Evolutionary conservation across 75 land plant species (phyloP).

Genomic region (Larix kaempferi): DNA sequence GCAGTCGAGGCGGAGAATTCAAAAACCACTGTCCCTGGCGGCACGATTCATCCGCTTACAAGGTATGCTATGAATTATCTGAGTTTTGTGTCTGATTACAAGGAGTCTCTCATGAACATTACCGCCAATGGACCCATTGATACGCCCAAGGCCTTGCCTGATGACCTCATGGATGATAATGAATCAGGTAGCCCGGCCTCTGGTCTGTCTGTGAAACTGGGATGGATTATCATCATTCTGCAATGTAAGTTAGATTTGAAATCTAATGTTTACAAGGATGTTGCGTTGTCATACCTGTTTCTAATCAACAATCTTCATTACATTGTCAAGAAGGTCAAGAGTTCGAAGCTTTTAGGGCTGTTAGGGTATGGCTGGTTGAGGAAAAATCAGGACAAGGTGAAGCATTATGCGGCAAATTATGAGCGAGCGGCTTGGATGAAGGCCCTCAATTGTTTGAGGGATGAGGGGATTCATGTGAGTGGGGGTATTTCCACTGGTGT

Average conservation of each 20-base stretch:
- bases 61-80: slow-evolving; percentile 68
- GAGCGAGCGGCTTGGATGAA: slow-evolving; percentile 25
- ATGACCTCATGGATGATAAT: slow-evolving; percentile 1
- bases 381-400: slow-evolving; percentile 4
- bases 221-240: slow-evolving; percentile 59
- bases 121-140: slow-evolving; percentile 24
- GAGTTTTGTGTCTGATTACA: slow-evolving; percentile 45
- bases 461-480: background rate
- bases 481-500: slow-evolving; percentile 24
- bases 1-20: slow-evolving; percentile 63
- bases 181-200: background rate
- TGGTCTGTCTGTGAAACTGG: slow-evolving; percentile 29
- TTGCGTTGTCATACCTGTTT: slow-evolving; percentile 41
- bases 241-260: slow-evolving; percentile 59
- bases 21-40: slow-evolving; percentile 44
- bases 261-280: slow-evolving; percentile 50
- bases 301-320: slow-evolving; percentile 60
- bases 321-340: slow-evolving; percentile 40
- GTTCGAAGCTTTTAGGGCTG: slow-evolving; percentile 24
- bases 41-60: slow-evolving; percentile 70
- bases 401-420: slow-evolving; percentile 14
- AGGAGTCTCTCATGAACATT: slow-evolving; percentile 37
- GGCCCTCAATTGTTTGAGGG: slow-evolving; percentile 15
- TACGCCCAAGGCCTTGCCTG: slow-evolving; percentile 7
- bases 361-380: slow-evolving; percentile 21